phyloP scores from a whole-genome alignment of 345 rosid species.

The Schrenkiella parvula region DNA sequence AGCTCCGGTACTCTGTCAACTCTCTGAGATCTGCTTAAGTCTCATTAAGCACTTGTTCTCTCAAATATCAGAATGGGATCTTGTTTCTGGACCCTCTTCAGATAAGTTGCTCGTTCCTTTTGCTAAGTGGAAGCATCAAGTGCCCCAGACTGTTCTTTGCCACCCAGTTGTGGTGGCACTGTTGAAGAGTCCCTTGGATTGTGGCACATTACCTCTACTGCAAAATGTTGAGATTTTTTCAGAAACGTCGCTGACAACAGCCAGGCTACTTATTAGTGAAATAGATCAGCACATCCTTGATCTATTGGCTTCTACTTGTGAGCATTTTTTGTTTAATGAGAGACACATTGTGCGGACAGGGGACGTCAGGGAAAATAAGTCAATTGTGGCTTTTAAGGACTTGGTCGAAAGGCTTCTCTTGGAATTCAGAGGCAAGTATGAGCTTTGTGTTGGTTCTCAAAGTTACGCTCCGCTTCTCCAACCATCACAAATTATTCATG shows the following conservation, averaged over 20 bases:
- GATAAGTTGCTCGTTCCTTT: slow-evolving; percentile 23
- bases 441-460: slow-evolving; percentile 45
- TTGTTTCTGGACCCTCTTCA: slow-evolving; percentile 28
- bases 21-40: slow-evolving; percentile 55
- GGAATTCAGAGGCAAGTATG: slow-evolving; percentile 43
- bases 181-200: slow-evolving; percentile 48
- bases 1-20: slow-evolving; percentile 40
- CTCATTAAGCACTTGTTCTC: slow-evolving; percentile 53
- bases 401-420: slow-evolving; percentile 43
- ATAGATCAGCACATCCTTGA: slow-evolving; percentile 56
- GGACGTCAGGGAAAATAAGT: slow-evolving; percentile 34
- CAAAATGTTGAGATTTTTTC: slow-evolving; percentile 35
- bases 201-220: slow-evolving; percentile 32
- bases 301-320: slow-evolving; percentile 51
- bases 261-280: slow-evolving; percentile 42
- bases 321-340: slow-evolving; percentile 42
- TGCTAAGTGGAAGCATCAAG: slow-evolving; percentile 42
- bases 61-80: slow-evolving; percentile 37
- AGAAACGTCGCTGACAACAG: slow-evolving; percentile 39
- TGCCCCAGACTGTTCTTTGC: slow-evolving; percentile 49
- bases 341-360: slow-evolving; percentile 15
- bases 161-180: slow-evolving; percentile 58
- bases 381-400: slow-evolving; percentile 41
- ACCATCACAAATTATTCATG: slow-evolving; percentile 49
- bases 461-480: slow-evolving; percentile 46